phyloP scores from a whole-genome alignment of 768 basidiomycete species.

The Dioszegia crocea region DNA sequence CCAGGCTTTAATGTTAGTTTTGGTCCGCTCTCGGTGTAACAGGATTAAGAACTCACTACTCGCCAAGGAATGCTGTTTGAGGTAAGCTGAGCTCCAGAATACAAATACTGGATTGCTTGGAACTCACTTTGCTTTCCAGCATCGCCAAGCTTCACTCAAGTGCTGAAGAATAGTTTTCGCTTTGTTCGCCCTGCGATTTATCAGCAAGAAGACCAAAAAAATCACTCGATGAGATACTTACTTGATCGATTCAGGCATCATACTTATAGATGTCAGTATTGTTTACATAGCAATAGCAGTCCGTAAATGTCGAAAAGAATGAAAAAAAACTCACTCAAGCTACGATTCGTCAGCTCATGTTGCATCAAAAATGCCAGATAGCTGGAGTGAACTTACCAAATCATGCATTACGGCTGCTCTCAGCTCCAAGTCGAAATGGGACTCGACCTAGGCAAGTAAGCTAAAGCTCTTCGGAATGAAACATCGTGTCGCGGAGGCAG shows the following conservation, averaged over 20 bases:
- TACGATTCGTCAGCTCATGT: background rate
- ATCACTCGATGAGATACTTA: background rate
- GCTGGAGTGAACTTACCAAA: too few relatives aligned
- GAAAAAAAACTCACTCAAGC: background rate
- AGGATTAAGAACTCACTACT: conserved; percentile 53
- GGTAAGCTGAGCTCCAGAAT: too few relatives aligned
- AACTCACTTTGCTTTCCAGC: conserved; percentile 55
- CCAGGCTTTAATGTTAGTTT: conserved; percentile 58
- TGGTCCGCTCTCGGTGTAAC: too few relatives aligned
- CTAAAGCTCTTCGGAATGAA: background rate
- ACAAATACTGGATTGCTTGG: too few relatives aligned
- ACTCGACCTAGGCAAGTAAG: conserved; percentile 62
- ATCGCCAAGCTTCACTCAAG: conserved; percentile 96
- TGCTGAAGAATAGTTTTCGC: conserved; percentile 99
- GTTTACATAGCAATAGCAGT: too few relatives aligned
- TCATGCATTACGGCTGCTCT: conserved; percentile 99
- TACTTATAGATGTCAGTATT: conserved; percentile 51
- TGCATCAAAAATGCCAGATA: background rate
- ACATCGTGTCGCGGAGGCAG: too few relatives aligned
- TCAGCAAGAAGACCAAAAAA: background rate
- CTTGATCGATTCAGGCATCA: conserved; percentile 79
- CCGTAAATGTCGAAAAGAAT: too few relatives aligned
- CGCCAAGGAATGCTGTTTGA: conserved; percentile 82
- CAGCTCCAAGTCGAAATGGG: conserved; percentile 94
- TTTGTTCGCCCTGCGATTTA: conserved; percentile 62